These are phyloP conservation scores for Apiospora aurea DNA, from an alignment of 2,329 filamentous ascomycete genomes.

Conservation along the genomic window DNA sequence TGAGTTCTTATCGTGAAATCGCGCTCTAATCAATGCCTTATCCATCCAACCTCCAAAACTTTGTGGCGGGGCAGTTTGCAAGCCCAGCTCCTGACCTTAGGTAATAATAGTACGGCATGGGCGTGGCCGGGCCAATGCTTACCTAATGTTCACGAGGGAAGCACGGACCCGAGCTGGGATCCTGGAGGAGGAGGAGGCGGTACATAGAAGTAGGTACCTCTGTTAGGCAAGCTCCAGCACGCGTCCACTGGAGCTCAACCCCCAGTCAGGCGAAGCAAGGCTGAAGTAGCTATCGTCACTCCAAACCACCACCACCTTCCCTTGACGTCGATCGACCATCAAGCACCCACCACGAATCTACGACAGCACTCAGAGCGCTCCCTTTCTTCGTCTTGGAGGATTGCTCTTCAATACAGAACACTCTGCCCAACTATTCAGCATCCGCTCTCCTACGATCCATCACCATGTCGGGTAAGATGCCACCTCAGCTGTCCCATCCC, in stretches of 20 bases:
- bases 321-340: slow-evolving; percentile 12
- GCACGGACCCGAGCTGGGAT: background rate
- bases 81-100: background rate
- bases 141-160: background rate
- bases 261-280: slow-evolving; percentile 12
- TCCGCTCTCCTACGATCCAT: background rate
- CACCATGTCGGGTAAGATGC: slow-evolving; percentile 27
- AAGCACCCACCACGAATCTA: slow-evolving; percentile 9
- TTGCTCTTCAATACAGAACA: slow-evolving; percentile 60
- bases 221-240: slow-evolving; percentile 19
- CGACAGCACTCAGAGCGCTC: background rate
- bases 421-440: slow-evolving; percentile 38
- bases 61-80: slow-evolving; percentile 9
- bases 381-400: background rate
- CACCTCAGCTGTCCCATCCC: slow-evolving; percentile 20
- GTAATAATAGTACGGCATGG: background rate
- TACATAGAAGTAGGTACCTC: slow-evolving; percentile 1
- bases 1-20: slow-evolving; percentile 3
- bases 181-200: background rate
- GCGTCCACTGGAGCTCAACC: slow-evolving; percentile 20
- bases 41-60: background rate
- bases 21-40: slow-evolving; percentile 19
- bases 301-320: slow-evolving; percentile 16
- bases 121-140: background rate
- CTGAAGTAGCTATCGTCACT: slow-evolving; percentile 22